These are phyloP conservation scores for Phytophthora cajani DNA, from an alignment of 352 stramenopile species.

Conservation along the genomic window DNA sequence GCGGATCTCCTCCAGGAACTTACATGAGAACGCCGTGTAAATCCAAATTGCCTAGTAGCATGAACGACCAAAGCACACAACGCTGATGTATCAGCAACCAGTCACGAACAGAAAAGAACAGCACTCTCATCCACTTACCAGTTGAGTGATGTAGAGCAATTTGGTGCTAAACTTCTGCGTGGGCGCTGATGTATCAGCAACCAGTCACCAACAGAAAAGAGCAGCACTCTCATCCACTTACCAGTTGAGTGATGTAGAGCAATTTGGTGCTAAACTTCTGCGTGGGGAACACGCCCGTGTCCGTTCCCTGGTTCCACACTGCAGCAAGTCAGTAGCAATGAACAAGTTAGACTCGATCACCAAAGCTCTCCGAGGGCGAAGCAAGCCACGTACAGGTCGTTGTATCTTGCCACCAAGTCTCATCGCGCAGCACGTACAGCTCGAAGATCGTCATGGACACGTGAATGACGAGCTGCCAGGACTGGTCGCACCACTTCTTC, in stretches of 20 bases:
- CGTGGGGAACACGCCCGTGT: constrained; percentile 74
- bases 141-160: constrained; percentile 83
- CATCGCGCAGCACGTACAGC: constrained; percentile 78
- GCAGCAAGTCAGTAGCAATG: constrained; percentile 6
- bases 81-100: neutral
- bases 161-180: constrained; percentile 85
- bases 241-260: constrained; percentile 85
- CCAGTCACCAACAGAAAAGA: neutral
- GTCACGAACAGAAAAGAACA: neutral
- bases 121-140: constrained; percentile 43
- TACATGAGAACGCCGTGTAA: constrained; percentile 90
- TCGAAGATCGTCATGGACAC: constrained; percentile 87
- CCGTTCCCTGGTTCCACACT: constrained; percentile 85
- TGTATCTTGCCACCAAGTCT: constrained; percentile 89
- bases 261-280: constrained; percentile 87
- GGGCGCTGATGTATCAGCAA: constrained; percentile 5
- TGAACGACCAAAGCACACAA: neutral
- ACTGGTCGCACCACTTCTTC: constrained; percentile 92
- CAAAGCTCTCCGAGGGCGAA: constrained; percentile 3
- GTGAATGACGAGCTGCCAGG: constrained; percentile 88
- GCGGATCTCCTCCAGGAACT: constrained; percentile 88
- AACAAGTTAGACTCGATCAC: neutral
- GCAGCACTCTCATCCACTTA: constrained; percentile 22
- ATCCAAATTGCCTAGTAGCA: constrained; percentile 84
- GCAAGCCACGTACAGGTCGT: constrained; percentile 57